A percentile compares a stretch with the other conserved stretches of the same genome.
Evolutionary conservation across 768 basidiomycete species (phyloP).

Genomic region (Phaeolepiota aurea): DNA sequence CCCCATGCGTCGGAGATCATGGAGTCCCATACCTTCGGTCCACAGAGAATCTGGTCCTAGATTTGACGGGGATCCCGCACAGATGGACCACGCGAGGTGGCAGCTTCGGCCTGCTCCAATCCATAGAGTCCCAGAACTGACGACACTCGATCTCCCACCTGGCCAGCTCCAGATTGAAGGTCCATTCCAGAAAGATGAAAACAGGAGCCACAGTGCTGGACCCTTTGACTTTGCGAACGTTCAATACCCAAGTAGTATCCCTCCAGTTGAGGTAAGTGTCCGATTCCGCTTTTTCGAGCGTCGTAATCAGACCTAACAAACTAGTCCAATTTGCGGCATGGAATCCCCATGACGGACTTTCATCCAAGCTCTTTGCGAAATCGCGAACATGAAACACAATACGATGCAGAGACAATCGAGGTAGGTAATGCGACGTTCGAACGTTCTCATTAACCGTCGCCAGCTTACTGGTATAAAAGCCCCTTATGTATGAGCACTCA

Average conservation of each 20-base stretch:
- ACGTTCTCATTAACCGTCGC: background rate
- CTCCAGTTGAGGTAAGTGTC: no score
- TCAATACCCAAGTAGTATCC: no score
- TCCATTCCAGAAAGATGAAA: background rate
- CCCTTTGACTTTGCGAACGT: no score
- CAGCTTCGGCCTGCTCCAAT: background rate
- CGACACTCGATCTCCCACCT: background rate
- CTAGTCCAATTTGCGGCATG: no score
- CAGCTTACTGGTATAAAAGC: constrained; percentile 4
- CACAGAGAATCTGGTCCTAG: constrained; percentile 16
- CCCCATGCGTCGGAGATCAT: constrained; percentile 10
- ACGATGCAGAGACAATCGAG: constrained; percentile 9
- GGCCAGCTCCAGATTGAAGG: background rate
- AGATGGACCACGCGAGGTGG: no score
- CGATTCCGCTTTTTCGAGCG: no score
- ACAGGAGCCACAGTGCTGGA: no score
- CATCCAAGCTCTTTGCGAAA: background rate
- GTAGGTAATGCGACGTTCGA: constrained; percentile 4
- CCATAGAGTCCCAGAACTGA: background rate
- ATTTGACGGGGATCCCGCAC: background rate
- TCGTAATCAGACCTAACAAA: no score
- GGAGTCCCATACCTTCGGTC: constrained; percentile 26
- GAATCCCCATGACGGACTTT: no score
- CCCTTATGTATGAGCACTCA: constrained; percentile 16
- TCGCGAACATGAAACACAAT: constrained; percentile 1